These are phyloP conservation scores for Paradendryphiella salina DNA, from an alignment of 2,329 filamentous ascomycete genomes.

Conservation along the genomic window DNA sequence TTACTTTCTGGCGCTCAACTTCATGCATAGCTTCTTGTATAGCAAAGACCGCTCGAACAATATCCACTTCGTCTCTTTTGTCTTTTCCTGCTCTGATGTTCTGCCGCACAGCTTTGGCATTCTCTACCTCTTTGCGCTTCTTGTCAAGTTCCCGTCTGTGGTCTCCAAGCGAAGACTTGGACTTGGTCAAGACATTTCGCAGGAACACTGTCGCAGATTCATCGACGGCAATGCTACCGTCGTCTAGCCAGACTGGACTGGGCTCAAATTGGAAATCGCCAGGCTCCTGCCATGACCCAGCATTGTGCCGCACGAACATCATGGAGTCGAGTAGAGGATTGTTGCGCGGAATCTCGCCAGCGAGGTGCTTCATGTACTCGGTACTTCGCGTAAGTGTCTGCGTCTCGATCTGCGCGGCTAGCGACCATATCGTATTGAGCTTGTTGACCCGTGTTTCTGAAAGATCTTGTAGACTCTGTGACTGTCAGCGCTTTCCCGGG, in stretches of 20 bases:
- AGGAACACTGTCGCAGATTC: constrained; percentile 87
- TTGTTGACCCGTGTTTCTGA: constrained; percentile 85
- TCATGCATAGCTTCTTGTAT: constrained; percentile 85
- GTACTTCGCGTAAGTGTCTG: constrained; percentile 74
- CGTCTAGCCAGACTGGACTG: constrained; percentile 96
- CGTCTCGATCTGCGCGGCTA: constrained; percentile 79
- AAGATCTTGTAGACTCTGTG: constrained; percentile 79
- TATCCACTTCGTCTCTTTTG: constrained; percentile 83
- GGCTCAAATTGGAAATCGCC: constrained; percentile 85
- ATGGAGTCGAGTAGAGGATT: constrained; percentile 87
- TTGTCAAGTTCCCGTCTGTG: constrained; percentile 81
- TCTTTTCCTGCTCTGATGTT: constrained; percentile 80
- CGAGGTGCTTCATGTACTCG: constrained; percentile 71
- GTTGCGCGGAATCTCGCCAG: constrained; percentile 83
- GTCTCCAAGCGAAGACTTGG: constrained; percentile 80
- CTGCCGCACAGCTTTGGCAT: constrained; percentile 71
- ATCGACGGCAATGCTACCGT: constrained; percentile 82
- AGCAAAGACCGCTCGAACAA: constrained; percentile 80
- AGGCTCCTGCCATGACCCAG: constrained; percentile 79
- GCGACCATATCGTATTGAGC: constrained; percentile 82
- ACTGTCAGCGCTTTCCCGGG: constrained; percentile 8
- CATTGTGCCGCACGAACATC: constrained; percentile 97
- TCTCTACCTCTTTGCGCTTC: constrained; percentile 83
- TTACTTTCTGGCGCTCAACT: constrained; percentile 79
- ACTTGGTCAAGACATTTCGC: constrained; percentile 88